phyloP scores from a whole-genome alignment of 1,284 basidiomycete species.

The Marasmius tenuissimus region DNA sequence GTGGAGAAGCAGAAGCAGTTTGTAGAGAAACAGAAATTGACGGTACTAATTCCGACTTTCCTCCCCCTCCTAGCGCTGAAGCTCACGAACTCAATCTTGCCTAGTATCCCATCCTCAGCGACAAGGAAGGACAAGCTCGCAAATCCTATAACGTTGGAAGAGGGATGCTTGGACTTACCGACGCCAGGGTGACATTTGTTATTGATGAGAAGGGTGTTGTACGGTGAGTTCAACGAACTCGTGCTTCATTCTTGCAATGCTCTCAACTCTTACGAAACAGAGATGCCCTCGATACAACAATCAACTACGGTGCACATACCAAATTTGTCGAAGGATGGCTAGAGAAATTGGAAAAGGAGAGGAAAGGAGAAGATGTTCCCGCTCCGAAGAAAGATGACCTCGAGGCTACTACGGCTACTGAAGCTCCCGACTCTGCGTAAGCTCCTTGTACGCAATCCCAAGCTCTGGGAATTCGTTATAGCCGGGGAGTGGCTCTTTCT shows the following conservation, averaged over 20 bases:
- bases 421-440: not conserved
- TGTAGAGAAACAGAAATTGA: constrained; percentile 69
- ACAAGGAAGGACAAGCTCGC: constrained; percentile 58
- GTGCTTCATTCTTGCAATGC: not conserved
- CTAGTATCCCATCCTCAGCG: constrained; percentile 78
- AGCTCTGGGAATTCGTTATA: too few species aligned
- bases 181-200: constrained; percentile 72
- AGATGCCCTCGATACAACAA: constrained; percentile 51
- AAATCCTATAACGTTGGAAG: constrained; percentile 65
- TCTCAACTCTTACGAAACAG: constrained; percentile 29
- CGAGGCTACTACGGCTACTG: not conserved
- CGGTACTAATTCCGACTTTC: constrained; percentile 37
- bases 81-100: not conserved
- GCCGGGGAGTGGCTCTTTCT: too few species aligned
- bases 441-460: not conserved
- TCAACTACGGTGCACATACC: constrained; percentile 63
- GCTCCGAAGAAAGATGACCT: not conserved
- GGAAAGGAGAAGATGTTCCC: constrained; percentile 8
- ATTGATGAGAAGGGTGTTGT: constrained; percentile 71
- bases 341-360: constrained; percentile 46
- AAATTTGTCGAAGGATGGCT: constrained; percentile 71
- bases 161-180: constrained; percentile 62
- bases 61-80: not conserved
- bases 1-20: constrained; percentile 73
- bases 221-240: constrained; percentile 38